Evolutionary conservation across 768 basidiomycete genomes (phyloP).

Genomic region (Mycena floridula): DNA sequence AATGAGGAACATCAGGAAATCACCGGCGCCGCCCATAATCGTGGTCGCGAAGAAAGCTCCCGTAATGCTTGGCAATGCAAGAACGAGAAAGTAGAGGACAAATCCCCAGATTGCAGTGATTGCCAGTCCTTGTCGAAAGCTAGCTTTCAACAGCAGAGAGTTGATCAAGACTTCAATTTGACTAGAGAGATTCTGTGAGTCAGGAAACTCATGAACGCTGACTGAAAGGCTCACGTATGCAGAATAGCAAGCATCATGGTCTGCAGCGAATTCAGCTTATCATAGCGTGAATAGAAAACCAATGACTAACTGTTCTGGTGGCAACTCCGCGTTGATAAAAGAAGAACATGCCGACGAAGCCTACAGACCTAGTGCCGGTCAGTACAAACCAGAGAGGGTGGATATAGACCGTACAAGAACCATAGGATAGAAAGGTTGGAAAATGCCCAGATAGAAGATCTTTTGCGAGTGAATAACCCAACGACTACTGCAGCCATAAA

Average conservation of each 20-base stretch:
- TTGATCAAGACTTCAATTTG: slow-evolving; percentile 8
- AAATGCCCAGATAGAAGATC: slow-evolving; percentile 4
- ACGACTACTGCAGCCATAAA: slow-evolving; percentile 6
- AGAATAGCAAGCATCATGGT: background rate
- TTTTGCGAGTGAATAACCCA: slow-evolving; percentile 6
- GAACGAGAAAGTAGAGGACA: slow-evolving; percentile 3
- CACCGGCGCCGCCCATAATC: slow-evolving; percentile 7
- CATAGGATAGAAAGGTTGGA: slow-evolving; percentile 7
- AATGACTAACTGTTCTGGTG: slow-evolving; percentile 5
- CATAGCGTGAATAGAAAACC: background rate
- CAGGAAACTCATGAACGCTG: background rate
- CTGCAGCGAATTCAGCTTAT: background rate
- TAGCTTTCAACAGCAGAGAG: slow-evolving; percentile 3
- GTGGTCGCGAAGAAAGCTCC: slow-evolving; percentile 5
- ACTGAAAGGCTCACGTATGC: background rate
- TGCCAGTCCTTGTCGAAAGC: slow-evolving; percentile 2
- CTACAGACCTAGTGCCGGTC: slow-evolving; percentile 6
- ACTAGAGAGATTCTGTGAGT: slow-evolving; percentile 3
- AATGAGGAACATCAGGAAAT: slow-evolving; percentile 7
- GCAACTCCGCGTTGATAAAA: slow-evolving; percentile 8
- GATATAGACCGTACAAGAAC: slow-evolving; percentile 6
- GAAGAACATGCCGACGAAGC: slow-evolving; percentile 5
- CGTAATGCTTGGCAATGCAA: slow-evolving; percentile 8
- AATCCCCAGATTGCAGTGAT: slow-evolving; percentile 7
- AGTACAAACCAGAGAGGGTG: background rate